Percentiles rank a stretch among this genome's conserved stretches.
These are phyloP conservation scores for Arabidopsis thaliana DNA, from an alignment of 345 rosid genomes.

Conservation along the genomic window DNA sequence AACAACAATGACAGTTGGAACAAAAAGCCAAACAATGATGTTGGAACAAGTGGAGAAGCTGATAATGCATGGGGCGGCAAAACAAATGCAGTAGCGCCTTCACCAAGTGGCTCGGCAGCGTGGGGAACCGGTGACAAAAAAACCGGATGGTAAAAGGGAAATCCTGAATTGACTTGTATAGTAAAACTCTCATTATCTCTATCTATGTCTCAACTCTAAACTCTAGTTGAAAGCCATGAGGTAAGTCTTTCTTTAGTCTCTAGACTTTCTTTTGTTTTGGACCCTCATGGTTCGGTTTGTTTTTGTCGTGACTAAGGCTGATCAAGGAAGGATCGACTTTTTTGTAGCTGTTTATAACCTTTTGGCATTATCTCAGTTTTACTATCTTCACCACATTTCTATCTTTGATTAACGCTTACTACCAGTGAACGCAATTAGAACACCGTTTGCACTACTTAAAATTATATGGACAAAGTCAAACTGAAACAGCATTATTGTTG, in stretches of 20 bases:
- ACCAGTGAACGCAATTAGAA: neutral
- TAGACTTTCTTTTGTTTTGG: neutral
- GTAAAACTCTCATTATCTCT: conserved; percentile 26
- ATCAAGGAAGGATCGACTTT: neutral
- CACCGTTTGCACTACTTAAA: neutral
- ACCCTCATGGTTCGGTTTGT: conserved; percentile 9
- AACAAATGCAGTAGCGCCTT: conserved; percentile 9
- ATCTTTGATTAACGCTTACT: neutral
- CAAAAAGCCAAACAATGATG: conserved; percentile 27
- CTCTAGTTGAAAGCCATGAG: conserved; percentile 15
- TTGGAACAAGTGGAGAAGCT: conserved; percentile 14
- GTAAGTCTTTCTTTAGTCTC: neutral
- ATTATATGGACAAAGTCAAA: neutral
- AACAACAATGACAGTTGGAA: conserved; percentile 38
- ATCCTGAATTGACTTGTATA: conserved; percentile 15
- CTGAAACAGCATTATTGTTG: neutral
- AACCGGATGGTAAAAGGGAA: conserved; percentile 24
- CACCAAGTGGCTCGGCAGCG: conserved; percentile 26
- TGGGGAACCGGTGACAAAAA: conserved; percentile 34
- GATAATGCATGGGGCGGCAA: conserved; percentile 35
- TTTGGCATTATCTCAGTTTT: neutral
- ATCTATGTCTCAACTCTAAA: neutral
- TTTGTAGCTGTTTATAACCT: conserved; percentile 25
- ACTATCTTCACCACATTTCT: neutral
- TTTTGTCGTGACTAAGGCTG: conserved; percentile 13